Base-by-base conservation (phyloP, 2,329 filamentous ascomycete species). In the Thyridium curvatum region DNA sequence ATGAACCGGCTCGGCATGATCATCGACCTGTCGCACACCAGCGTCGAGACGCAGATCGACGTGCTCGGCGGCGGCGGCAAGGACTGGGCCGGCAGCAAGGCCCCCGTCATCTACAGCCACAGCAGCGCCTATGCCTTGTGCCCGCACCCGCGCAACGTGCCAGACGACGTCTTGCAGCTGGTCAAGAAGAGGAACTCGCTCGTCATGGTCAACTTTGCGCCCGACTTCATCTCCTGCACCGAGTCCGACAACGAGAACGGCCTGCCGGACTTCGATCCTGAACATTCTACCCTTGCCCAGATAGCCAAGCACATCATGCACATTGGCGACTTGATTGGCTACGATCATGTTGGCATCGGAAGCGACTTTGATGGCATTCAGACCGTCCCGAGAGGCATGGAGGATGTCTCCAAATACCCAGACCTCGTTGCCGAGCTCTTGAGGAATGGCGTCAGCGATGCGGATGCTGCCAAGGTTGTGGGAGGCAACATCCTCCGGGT, bases 1-100 rank as follows among this genome's bases (percentile, higher is more conserved):
- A 96, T 97, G 90, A 97, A 96, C 58, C 77, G 91, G 3, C 68
- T 96, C 2, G 91, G 91, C 18, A 89, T 96, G 82, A 79, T 96
- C n/a, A 85, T 97, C 31, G 91, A 96, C 56, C 71, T 96, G 29
- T 75, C 85, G 7, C 91, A 96, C 59, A 69, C 69, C 4, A 77
- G 84, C 50, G 74, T 77, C 41, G 84, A 91, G 43, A 95, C 90
- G 0, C 93, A 94, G 86, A 66, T 80, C 7, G 86, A 95, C 51
- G 86, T 91, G 0, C 74, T 96, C 0, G 78, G 77, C 5, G 82
- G 72, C 12, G 49, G 64, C 3, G 59, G 58, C 8, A 65, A 69
- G 16, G 68, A 70, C 15, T 91, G 84, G 84, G 58, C 65, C 5
- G 86, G 86, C 7, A 90, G 84, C 54, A 66, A 72, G 41, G 89